These are phyloP conservation scores for Pythium monospermum DNA, from an alignment of 352 stramenopile genomes.

Conservation along the genomic window DNA sequence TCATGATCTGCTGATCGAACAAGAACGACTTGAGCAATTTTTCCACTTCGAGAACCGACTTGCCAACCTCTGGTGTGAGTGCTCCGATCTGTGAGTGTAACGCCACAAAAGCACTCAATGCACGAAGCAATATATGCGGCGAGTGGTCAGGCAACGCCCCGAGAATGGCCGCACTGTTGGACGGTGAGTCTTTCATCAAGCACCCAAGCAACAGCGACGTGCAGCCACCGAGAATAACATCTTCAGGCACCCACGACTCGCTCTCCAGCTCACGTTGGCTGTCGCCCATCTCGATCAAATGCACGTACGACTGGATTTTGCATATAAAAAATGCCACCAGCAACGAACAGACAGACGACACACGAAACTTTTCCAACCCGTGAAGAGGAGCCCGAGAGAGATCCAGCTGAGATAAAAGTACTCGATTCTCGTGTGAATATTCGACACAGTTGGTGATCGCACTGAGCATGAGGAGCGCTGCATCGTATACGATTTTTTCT, in stretches of 20 bases:
- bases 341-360: conserved; percentile 26
- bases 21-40: conserved; percentile 43
- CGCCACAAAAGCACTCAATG: conserved; percentile 60
- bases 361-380: conserved; percentile 6
- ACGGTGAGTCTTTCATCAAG: conserved; percentile 49
- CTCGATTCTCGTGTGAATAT: conserved; percentile 47
- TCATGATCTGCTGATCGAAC: neutral
- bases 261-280: conserved; percentile 17
- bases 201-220: conserved; percentile 64
- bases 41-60: conserved; percentile 67
- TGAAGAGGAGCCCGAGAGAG: neutral
- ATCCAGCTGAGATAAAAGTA: conserved; percentile 27
- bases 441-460: conserved; percentile 72
- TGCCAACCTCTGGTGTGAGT: conserved; percentile 54
- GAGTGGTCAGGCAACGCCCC: conserved; percentile 37
- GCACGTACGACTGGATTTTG: conserved; percentile 48
- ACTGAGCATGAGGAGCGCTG: conserved; percentile 52
- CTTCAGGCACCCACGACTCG: conserved; percentile 56
- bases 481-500: conserved; percentile 56
- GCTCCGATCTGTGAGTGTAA: conserved; percentile 73
- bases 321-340: conserved; percentile 48
- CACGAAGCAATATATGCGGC: conserved; percentile 41
- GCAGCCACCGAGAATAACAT: conserved; percentile 70
- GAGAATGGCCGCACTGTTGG: conserved; percentile 35
- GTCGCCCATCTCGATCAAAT: conserved; percentile 38